Base-by-base conservation (phyloP, 2,329 filamentous ascomycete genomes). In the Monosporascus sp. region DNA sequence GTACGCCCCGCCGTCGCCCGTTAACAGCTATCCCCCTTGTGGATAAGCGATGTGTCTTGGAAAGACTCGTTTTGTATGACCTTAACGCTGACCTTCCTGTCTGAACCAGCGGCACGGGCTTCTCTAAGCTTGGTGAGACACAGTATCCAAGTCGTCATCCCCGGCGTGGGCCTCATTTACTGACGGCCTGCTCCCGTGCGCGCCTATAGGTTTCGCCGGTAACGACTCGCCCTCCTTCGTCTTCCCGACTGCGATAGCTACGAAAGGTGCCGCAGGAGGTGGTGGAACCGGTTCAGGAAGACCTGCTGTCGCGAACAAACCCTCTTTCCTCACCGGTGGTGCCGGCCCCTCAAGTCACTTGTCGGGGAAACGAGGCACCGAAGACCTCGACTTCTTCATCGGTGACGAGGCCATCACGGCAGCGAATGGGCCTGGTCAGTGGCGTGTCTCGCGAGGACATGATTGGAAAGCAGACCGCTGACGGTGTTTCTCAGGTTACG, bases 151-250 rank as follows among this genome's bases (percentile, higher is more conserved):
- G 31, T 35, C 31, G 31, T 11, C 31, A 14, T 35, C 31, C 9
- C 14, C 31, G 31, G 9, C 9, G 27, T 11, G 22, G 35, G 43
- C n/a, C 58, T 43, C 46, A 37, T 45, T 45, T 27, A 26, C 55
- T 31, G 53, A 58, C 59, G 56, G 62, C 67, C 48, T 59, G 59
- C 62, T 56, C 54, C 55, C 55, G 55, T 43, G 52, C 50, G 57
- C 52, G 14, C 54, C 52, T 52, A 53, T 64, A 97, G 92, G 92
- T 76, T 99, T 99, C 74, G 94, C 94, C 75, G 94, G 94, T 75
- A 99, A 99, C 76, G 94, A 99, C 75, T 96, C 94, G 62, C 94
- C 94, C 41, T 99, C 94, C 53, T 99, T 97, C 78, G 94, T 99
- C 69, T 99, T 99, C 74, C 94, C 94, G 58, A 99, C 94, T 52